Evolutionary conservation across 768 basidiomycete genomes (phyloP), one percentile per base, ranked within the genome.

Genomic region (Kwoniella mangroviensis): DNA sequence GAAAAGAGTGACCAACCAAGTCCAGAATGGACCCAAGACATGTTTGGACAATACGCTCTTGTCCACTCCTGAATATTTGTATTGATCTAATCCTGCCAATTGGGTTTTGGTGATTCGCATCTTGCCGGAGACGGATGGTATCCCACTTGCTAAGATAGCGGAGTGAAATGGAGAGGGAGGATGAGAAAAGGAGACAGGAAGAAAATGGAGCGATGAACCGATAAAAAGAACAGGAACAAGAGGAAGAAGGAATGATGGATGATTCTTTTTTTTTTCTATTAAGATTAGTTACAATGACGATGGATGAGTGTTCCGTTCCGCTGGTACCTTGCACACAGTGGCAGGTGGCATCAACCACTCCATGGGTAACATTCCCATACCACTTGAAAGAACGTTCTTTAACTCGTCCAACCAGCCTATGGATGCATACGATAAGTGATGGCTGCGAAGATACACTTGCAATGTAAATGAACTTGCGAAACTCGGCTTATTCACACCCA

Each of bases 1-100:
- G 89, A 92, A 95, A 26, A 94, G 86, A 4, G 88, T 93, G 65
- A 96, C 91, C 71, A 96, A 88, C 91, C 91, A 92, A 42, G 86
- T 92, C 94, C 94, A 97, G 84, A 90, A 96, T 2, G 91, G 92
- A 54, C 89, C 88, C 63, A 98, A 85, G 24, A 94, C 84, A 45
- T 54, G 43, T 56, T 71, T 65, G 2, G 73, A 75, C n/a, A 82
- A 65, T 40, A 80, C 67, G 15, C 67, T 91, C 91, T 92, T 91
- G 83, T 94, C 93, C 13, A 92, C 88, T 22, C 88, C 89, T 75
- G 89, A 91, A 81, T 94, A 94, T 65, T 89, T 84, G 81, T 94
- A 94, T 72, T 88, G 88, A 77, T 88, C 88, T 53, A 94, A 86
- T 63, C 92, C 91, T 73, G 88, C 86, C 24, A 93, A 87, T n/a